A percentile compares a stretch with the other conserved stretches of the same genome.
phyloP scores from a whole-genome alignment of 345 rosid genomes.

The Aethionema arabicum region DNA sequence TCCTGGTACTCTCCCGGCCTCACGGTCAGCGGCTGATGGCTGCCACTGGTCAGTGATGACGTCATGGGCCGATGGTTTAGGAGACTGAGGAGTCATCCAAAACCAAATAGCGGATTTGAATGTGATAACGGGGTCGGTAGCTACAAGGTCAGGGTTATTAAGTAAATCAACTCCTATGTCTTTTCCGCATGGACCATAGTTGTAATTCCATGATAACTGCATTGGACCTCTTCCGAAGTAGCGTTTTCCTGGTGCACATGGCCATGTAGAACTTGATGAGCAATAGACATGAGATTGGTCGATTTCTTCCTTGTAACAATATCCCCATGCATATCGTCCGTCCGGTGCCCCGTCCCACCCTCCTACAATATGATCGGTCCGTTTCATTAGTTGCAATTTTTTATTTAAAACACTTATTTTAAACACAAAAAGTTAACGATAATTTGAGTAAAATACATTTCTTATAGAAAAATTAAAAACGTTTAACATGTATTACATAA shows the following conservation, averaged over 20 bases:
- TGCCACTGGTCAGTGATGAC: slow-evolving; percentile 55
- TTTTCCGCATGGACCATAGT: slow-evolving; percentile 59
- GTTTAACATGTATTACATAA: too few species aligned
- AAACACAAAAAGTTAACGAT: too few species aligned
- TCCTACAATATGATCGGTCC: too few species aligned
- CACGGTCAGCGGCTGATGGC: slow-evolving; percentile 44
- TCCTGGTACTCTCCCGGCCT: slow-evolving; percentile 53
- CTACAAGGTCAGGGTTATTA: slow-evolving; percentile 58
- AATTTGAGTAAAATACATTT: too few species aligned
- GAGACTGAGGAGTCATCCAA: slow-evolving; percentile 68
- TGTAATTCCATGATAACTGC: slow-evolving; percentile 68
- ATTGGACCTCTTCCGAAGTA: slow-evolving; percentile 76
- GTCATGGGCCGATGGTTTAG: slow-evolving; percentile 63
- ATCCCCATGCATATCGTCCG: slow-evolving; percentile 64
- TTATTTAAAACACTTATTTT: too few species aligned
- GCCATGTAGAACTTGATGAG: slow-evolving; percentile 37
- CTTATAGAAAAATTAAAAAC: too few species aligned
- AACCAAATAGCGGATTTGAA: slow-evolving; percentile 77
- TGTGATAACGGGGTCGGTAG: slow-evolving; percentile 42
- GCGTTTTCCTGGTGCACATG: slow-evolving; percentile 57
- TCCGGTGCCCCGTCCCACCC: slow-evolving; percentile 52
- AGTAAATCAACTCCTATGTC: slow-evolving; percentile 55
- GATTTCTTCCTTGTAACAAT: slow-evolving; percentile 50
- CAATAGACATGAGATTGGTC: slow-evolving; percentile 49
- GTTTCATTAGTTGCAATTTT: too few species aligned